phyloP scores from a whole-genome alignment of 140 eudicot species.

The Stevia rebaudiana region DNA sequence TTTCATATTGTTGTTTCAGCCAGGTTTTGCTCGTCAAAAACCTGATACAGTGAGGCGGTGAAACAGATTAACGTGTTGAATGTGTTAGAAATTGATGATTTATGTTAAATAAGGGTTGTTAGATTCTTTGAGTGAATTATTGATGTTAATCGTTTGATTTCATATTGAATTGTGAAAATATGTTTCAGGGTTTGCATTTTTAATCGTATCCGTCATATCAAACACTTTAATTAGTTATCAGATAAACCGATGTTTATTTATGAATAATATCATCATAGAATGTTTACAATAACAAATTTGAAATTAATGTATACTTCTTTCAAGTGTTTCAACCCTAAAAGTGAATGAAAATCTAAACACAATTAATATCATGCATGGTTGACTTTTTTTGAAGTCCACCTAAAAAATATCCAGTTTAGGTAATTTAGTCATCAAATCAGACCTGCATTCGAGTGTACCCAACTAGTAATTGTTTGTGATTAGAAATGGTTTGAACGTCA shows the following conservation, averaged over 20 bases:
- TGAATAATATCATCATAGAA: too few relatives aligned
- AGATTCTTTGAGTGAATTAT: conserved; percentile 11
- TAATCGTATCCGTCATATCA: too few relatives aligned
- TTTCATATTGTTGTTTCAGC: conserved; percentile 50
- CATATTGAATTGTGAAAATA: not conserved
- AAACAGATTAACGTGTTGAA: conserved; percentile 5
- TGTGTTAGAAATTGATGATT: conserved; percentile 8
- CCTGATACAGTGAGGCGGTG: conserved; percentile 35
- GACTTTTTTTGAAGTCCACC: too few relatives aligned
- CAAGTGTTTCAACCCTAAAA: too few relatives aligned
- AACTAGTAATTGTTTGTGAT: conserved; percentile 21
- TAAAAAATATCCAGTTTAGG: too few relatives aligned
- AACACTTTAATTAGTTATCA: too few relatives aligned
- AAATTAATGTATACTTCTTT: too few relatives aligned
- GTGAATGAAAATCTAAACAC: too few relatives aligned
- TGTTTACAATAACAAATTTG: too few relatives aligned
- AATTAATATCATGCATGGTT: too few relatives aligned
- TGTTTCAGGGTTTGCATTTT: not conserved
- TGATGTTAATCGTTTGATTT: conserved; percentile 9
- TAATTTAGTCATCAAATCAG: not conserved
- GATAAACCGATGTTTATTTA: too few relatives aligned
- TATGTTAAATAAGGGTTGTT: conserved; percentile 14
- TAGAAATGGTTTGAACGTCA: conserved; percentile 48
- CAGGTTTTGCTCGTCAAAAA: conserved; percentile 78
- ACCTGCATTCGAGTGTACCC: not conserved